Evolutionary conservation across 495 filamentous ascomycete genomes (phyloP).

Genomic region (Pyrenula aspistea): DNA sequence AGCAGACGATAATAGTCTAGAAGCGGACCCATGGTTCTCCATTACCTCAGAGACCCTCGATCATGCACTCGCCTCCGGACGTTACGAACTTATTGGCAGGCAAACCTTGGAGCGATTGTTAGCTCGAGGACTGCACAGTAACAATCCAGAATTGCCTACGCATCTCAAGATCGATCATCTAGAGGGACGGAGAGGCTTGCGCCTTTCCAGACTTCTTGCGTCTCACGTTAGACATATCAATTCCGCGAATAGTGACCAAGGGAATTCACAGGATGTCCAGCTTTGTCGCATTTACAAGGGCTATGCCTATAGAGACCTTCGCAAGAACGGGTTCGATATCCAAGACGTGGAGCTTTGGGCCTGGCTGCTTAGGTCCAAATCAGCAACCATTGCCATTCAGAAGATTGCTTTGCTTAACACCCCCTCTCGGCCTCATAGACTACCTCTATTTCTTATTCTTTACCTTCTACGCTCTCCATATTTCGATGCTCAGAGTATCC

Average conservation of each 20-base stretch:
- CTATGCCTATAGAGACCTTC: background rate
- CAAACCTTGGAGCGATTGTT: background rate
- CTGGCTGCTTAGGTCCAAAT: background rate
- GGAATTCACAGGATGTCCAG: too few relatives aligned
- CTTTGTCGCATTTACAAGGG: too few relatives aligned
- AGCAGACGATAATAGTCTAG: too few relatives aligned
- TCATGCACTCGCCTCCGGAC: background rate
- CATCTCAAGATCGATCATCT: too few relatives aligned
- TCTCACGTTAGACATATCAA: background rate
- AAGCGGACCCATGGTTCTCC: too few relatives aligned
- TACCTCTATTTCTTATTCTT: conserved; percentile 38
- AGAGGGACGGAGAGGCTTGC: background rate
- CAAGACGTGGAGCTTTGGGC: background rate
- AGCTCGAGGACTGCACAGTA: too few relatives aligned
- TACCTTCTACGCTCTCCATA: conserved; percentile 33
- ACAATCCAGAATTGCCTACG: too few relatives aligned
- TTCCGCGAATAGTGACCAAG: background rate
- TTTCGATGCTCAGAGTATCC: conserved; percentile 28
- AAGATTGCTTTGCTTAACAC: background rate
- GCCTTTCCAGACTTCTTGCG: background rate
- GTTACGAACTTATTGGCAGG: background rate
- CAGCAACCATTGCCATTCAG: background rate
- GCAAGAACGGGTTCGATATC: background rate
- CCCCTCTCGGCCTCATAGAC: background rate
- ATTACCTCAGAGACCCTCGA: background rate